A percentile compares a stretch with the other conserved stretches of the same genome.
Conservation (phyloP, 2,329 filamentous ascomycete species). For the Colletotrichum truncatum region DNA sequence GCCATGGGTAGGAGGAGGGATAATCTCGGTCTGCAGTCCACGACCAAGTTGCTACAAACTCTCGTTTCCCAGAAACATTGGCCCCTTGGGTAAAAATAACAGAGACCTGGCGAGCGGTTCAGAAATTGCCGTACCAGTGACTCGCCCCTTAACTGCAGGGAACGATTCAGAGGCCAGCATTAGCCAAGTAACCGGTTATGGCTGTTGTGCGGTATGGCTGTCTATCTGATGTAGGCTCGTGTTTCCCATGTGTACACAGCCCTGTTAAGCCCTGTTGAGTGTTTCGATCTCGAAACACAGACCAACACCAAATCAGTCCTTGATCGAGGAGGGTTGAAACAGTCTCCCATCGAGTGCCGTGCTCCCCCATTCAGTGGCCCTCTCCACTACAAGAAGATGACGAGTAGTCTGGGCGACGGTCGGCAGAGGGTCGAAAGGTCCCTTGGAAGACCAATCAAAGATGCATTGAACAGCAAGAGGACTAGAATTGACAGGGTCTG, state of each 20-base stretch:
- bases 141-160: conserved; percentile 21
- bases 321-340: conserved; percentile 22
- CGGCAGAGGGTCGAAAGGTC: conserved; percentile 15
- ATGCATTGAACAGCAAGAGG: conserved; percentile 14
- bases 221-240: conserved; percentile 26
- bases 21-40: conserved; percentile 46
- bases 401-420: conserved; percentile 25
- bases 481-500: conserved; percentile 20
- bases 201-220: neutral
- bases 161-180: conserved; percentile 1
- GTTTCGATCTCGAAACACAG: conserved; percentile 30
- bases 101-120: neutral
- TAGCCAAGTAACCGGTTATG: conserved; percentile 3
- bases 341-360: conserved; percentile 23
- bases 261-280: conserved; percentile 24
- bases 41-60: conserved; percentile 29
- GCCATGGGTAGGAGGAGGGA: conserved; percentile 39
- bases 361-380: neutral
- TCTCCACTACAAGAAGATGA: conserved; percentile 21
- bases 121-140: conserved; percentile 10
- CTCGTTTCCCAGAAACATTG: conserved; percentile 17
- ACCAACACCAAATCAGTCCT: conserved; percentile 23
- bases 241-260: conserved; percentile 29
- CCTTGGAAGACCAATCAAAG: conserved; percentile 17
- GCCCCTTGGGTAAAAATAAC: conserved; percentile 17